These are phyloP conservation scores for Colletotrichum sp. DNA, from an alignment of 2,329 filamentous ascomycete genomes.

Conservation along the genomic window DNA sequence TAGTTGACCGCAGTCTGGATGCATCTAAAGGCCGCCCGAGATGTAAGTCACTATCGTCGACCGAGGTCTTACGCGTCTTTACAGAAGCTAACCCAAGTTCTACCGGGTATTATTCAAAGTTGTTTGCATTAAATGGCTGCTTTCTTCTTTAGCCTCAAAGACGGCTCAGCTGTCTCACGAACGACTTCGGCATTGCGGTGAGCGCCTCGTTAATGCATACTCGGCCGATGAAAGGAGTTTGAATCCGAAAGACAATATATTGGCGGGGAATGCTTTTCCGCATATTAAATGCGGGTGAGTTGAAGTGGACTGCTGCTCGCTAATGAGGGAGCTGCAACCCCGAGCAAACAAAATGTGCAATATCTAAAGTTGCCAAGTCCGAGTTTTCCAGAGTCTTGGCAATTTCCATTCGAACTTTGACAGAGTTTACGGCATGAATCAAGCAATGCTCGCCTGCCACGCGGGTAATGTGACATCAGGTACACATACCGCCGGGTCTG, in stretches of 20 bases:
- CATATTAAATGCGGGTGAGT: background rate
- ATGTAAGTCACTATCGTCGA: background rate
- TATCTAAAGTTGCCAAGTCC: background rate
- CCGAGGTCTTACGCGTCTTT: background rate
- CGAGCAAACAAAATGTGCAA: background rate
- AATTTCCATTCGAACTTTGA: background rate
- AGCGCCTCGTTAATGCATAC: background rate
- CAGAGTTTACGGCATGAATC: background rate
- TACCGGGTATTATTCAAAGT: background rate
- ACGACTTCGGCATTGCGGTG: background rate
- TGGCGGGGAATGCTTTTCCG: background rate
- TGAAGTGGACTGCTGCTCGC: background rate
- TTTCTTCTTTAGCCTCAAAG: background rate
- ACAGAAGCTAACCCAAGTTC: fast-evolving
- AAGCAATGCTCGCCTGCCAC: background rate
- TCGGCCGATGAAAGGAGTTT: background rate
- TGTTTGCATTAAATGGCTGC: background rate
- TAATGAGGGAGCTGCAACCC: background rate
- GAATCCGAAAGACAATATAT: background rate
- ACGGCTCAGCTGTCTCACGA: background rate
- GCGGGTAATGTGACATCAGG: background rate
- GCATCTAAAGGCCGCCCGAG: background rate
- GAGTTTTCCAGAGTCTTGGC: background rate
- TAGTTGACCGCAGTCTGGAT: background rate
- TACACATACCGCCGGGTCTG: background rate